Base-by-base conservation (phyloP, 306 rosid species). In the Chamaecrista fasciculata region DNA sequence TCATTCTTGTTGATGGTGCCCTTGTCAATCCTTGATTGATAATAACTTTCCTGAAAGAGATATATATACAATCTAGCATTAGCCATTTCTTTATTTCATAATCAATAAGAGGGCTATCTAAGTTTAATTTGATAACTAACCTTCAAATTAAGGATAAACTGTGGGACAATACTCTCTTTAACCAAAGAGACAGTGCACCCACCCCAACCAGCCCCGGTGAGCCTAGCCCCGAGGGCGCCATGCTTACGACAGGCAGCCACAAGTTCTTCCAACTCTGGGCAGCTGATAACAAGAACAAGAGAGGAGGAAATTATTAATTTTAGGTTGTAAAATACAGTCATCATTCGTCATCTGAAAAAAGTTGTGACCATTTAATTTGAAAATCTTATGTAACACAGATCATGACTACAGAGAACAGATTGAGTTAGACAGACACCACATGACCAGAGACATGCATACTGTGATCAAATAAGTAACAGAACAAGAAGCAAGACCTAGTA, bases 121-220 rank as follows among this genome's bases (percentile, higher is more conserved):
- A 46, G 20, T 42, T 40, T 60, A 20, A 18, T 55, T 24, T 15
- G 50, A 66, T 60, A 62, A n/a, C 70, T 70, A n/a, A 88, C 99
- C 99, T 94, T 94, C 69, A 94, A 78, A 70, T 84, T 86, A 42
- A 88, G 95, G 74, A 94, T 89, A 70, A 85, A 94, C 64, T 89
- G 89, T 51, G 99, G 97, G 58, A 94, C 96, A 28, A 75, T 83
- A 83, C 65, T 87, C 76, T 94, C 99, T 75, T 85, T 94, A 49
- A 94, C 99, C 91, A 94, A 78, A 58, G 95, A 89, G 34, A 94
- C 99, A 10, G 96, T 90, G 62, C 99, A 94, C 47, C 99, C 99
- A 66, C 99, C 99, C 99, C 99, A 94, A 72, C 99, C 99, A 11
- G 99, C 99, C 75, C 99, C 99, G 0, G 99, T 94, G 40, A 94